phyloP scores from a whole-genome alignment of 768 basidiomycete species.

The Boletus barrowsii region DNA sequence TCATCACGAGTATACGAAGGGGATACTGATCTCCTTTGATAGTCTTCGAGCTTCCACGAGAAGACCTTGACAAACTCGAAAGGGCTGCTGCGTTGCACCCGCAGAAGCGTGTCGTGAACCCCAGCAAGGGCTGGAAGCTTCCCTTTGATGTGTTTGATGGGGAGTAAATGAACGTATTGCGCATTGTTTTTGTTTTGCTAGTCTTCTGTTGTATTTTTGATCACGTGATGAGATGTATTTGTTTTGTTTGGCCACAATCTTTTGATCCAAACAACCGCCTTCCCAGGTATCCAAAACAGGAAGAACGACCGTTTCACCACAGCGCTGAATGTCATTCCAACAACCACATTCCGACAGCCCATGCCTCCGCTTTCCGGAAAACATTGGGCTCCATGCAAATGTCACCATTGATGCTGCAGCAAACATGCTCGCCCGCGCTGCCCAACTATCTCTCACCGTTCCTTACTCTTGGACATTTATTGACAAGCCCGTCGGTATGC shows the following conservation, averaged over 20 bases:
- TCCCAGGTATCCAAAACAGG: conserved; percentile 9
- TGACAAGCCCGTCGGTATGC: conserved; percentile 71
- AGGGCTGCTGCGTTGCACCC: conserved; percentile 43
- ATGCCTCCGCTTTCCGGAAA: conserved; percentile 71
- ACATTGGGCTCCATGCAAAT: conserved; percentile 52
- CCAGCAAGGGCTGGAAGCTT: conserved; percentile 58
- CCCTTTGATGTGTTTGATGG: conserved; percentile 62
- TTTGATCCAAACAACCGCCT: conserved; percentile 31
- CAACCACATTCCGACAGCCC: conserved; percentile 59
- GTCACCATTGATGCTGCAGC: conserved; percentile 57
- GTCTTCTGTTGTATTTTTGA: background rate
- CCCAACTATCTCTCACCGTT: conserved; percentile 48
- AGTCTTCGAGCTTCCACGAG: conserved; percentile 36
- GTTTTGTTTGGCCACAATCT: conserved; percentile 23
- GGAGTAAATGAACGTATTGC: conserved; percentile 13
- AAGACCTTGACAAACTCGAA: conserved; percentile 42
- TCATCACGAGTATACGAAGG: background rate
- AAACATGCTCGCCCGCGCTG: conserved; percentile 59
- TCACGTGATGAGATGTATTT: conserved; percentile 13
- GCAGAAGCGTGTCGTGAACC: conserved; percentile 55
- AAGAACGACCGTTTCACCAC: background rate
- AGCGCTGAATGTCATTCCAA: conserved; percentile 26
- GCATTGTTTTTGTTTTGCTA: too few species aligned
- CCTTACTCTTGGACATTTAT: conserved; percentile 75
- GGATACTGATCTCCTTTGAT: background rate